A percentile compares a stretch with the other conserved stretches of the same genome.
These are phyloP conservation scores for Escallonia herrerae DNA, from an alignment of 129 eudicot species.

Conservation along the genomic window DNA sequence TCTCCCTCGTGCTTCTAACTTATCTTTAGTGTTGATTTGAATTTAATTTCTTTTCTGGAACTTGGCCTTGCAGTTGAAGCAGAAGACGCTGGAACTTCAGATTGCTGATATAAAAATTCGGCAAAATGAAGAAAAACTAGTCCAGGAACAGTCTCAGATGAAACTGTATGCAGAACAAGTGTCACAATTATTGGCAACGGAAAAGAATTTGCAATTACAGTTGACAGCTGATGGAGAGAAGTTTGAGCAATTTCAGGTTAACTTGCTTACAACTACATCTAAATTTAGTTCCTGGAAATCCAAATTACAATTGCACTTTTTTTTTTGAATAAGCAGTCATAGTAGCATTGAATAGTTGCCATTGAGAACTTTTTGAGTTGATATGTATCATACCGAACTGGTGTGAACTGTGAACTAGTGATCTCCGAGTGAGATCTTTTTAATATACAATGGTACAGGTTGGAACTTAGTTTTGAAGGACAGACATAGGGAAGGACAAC, in stretches of 20 bases:
- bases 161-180: conserved; percentile 90
- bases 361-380: too few relatives aligned
- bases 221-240: conserved; percentile 95
- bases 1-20: background rate
- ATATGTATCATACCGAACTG: too few relatives aligned
- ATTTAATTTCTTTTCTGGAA: conserved; percentile 4
- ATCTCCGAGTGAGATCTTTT: too few relatives aligned
- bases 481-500: too few relatives aligned
- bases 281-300: background rate
- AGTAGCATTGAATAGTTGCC: too few relatives aligned
- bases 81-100: conserved; percentile 81
- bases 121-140: conserved; percentile 76
- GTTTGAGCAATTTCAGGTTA: conserved; percentile 91
- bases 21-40: conserved; percentile 4
- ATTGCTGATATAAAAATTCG: conserved; percentile 84
- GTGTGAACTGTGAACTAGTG: too few relatives aligned
- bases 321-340: too few relatives aligned
- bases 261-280: background rate
- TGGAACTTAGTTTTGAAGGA: too few relatives aligned
- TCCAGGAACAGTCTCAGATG: conserved; percentile 78
- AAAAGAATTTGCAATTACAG: conserved; percentile 78
- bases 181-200: conserved; percentile 74
- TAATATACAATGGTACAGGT: too few relatives aligned
- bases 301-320: too few relatives aligned
- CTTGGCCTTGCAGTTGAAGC: conserved; percentile 67